Evolutionary conservation across 768 basidiomycete species (phyloP).

Genomic region (Trametes cingulata): DNA sequence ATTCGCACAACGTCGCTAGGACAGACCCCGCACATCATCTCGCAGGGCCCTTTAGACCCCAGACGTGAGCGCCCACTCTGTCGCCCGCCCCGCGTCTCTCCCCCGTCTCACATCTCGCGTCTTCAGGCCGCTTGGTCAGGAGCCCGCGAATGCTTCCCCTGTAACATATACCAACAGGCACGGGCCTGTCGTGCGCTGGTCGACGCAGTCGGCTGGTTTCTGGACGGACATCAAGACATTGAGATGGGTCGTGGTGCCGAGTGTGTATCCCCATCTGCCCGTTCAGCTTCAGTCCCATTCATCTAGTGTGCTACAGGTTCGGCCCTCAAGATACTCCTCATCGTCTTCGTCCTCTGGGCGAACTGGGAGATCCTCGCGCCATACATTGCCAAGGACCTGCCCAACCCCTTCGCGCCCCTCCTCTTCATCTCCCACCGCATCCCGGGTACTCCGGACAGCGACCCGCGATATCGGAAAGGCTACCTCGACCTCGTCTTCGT

Average conservation of each 20-base stretch:
- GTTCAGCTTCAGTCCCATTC: not conserved
- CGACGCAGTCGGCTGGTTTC: slow-evolving; percentile 38
- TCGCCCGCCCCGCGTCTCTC: not conserved
- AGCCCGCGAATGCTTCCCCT: not conserved
- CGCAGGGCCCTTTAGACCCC: slow-evolving; percentile 59
- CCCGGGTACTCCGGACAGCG: slow-evolving; percentile 48
- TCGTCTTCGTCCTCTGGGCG: slow-evolving; percentile 59
- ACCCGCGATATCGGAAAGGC: slow-evolving; percentile 70
- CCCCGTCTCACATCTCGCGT: not conserved
- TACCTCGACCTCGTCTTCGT: slow-evolving; percentile 79
- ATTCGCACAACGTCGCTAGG: slow-evolving; percentile 41
- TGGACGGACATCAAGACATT: slow-evolving; percentile 53
- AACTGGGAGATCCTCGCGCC: slow-evolving; percentile 63
- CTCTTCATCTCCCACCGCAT: slow-evolving; percentile 73
- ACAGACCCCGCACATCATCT: slow-evolving; percentile 61
- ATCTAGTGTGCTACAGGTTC: slow-evolving; percentile 42
- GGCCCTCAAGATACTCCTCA: slow-evolving; percentile 64
- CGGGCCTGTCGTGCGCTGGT: slow-evolving; percentile 15
- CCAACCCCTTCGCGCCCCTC: slow-evolving; percentile 74
- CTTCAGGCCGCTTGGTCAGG: slow-evolving; percentile 24
- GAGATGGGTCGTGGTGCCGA: slow-evolving; percentile 75
- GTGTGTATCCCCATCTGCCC: slow-evolving; percentile 40
- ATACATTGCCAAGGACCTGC: slow-evolving; percentile 45
- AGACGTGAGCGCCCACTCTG: slow-evolving; percentile 49
- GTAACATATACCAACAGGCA: not conserved